These are phyloP conservation scores for Fusarium concolor DNA, from an alignment of 2,329 filamentous ascomycete species.

Conservation along the genomic window DNA sequence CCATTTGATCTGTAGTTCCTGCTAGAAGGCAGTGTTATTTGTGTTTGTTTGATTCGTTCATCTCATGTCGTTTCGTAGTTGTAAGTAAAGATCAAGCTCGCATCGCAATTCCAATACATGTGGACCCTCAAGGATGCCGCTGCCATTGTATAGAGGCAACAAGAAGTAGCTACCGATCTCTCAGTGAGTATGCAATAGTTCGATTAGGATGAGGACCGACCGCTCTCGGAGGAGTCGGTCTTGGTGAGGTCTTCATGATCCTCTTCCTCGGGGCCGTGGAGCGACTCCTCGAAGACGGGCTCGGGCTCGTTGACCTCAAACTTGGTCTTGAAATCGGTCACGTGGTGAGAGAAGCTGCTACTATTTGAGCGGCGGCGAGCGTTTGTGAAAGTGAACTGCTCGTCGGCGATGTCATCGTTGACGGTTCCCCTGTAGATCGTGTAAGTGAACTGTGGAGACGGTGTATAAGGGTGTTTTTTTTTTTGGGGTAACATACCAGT, in stretches of 20 bases:
- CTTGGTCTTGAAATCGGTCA: constrained; percentile 92
- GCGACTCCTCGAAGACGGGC: constrained; percentile 88
- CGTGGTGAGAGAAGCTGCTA: constrained; percentile 75
- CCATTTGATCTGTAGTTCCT: constrained; percentile 10
- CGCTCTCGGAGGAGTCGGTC: constrained; percentile 70
- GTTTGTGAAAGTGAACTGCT: constrained; percentile 85
- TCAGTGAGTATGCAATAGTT: constrained; percentile 42
- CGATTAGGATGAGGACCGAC: constrained; percentile 65
- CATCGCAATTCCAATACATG: constrained; percentile 36
- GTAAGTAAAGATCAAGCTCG: constrained; percentile 34
- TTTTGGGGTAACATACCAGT: constrained; percentile 75
- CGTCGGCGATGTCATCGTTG: constrained; percentile 87
- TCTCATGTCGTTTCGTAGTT: constrained; percentile 45
- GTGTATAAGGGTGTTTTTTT: neutral
- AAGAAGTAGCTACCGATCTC: constrained; percentile 40
- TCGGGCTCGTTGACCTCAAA: constrained; percentile 92
- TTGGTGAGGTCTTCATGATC: constrained; percentile 67
- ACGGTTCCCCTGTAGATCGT: constrained; percentile 75
- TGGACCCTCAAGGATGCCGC: constrained; percentile 33
- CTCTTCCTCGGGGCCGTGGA: constrained; percentile 76
- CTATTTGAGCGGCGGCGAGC: constrained; percentile 93
- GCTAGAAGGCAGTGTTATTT: constrained; percentile 16
- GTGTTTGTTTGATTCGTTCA: constrained; percentile 41
- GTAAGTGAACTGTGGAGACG: constrained; percentile 30
- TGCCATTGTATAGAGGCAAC: constrained; percentile 48